Evolutionary conservation across 169 alveolate species (phyloP).

Genomic region (Cryptosporidium ryanae): DNA sequence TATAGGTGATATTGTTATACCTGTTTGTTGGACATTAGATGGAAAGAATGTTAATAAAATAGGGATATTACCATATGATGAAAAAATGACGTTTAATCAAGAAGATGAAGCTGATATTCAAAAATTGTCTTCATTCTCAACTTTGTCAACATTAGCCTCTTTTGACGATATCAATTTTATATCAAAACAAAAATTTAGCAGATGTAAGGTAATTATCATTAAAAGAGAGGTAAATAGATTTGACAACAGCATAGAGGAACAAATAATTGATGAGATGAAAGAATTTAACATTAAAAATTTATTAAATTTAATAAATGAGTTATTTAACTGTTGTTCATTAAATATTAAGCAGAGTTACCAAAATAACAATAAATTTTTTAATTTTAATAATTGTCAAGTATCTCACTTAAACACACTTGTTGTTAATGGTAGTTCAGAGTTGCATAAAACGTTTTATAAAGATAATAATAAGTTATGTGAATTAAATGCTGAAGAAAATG

Average conservation of each 20-base stretch:
- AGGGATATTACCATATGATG: background rate
- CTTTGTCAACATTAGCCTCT: conserved; percentile 16
- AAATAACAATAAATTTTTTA: too few relatives aligned
- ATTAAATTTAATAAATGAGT: conserved; percentile 13
- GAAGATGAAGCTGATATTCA: background rate
- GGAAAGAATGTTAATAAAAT: background rate
- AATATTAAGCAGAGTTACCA: too few relatives aligned
- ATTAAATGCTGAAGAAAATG: too few relatives aligned
- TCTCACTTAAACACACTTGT: too few relatives aligned
- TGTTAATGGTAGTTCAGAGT: too few relatives aligned
- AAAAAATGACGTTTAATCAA: background rate
- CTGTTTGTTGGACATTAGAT: conserved; percentile 32
- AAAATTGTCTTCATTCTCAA: conserved; percentile 17
- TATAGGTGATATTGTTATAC: conserved; percentile 15
- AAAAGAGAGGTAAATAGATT: conserved; percentile 27
- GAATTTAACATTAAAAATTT: conserved; percentile 1
- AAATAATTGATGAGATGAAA: background rate
- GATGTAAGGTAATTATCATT: conserved; percentile 13
- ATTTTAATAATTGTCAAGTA: too few relatives aligned
- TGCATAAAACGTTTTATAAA: too few relatives aligned
- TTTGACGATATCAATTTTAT: background rate
- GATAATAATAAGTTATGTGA: too few relatives aligned
- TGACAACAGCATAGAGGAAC: background rate
- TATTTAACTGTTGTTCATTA: background rate
- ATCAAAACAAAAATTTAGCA: background rate